Evolutionary conservation across 495 filamentous ascomycete species (phyloP).

Genomic region (Penicillium samsonianum): DNA sequence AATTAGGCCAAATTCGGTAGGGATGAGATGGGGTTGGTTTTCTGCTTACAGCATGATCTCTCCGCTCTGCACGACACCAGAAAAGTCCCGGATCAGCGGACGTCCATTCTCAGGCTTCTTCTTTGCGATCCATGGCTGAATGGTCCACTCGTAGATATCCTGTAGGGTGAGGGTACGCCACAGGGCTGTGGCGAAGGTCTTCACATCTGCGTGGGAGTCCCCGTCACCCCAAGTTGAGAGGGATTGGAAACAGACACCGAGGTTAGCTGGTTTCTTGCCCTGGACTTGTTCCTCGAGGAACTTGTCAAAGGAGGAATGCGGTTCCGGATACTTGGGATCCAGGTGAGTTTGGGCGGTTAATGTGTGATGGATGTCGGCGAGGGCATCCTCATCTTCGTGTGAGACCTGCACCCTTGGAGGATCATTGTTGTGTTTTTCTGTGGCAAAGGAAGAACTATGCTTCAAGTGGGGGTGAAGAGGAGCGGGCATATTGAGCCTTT

Average conservation of each 20-base stretch:
- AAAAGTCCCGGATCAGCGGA: constrained; percentile 55
- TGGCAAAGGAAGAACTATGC: constrained; percentile 28
- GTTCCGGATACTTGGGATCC: constrained; percentile 32
- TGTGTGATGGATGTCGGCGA: constrained; percentile 39
- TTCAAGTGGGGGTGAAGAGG: constrained; percentile 30
- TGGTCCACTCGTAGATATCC: constrained; percentile 44
- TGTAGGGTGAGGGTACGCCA: constrained; percentile 41
- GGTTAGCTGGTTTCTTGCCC: constrained; percentile 36
- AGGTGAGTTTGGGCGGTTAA: constrained; percentile 27
- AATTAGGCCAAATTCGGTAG: background rate
- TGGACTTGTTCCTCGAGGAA: constrained; percentile 39
- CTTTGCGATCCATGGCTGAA: constrained; percentile 35
- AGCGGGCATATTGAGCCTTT: constrained; percentile 33
- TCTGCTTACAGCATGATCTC: constrained; percentile 66
- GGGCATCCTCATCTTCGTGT: constrained; percentile 36
- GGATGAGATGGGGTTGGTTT: background rate
- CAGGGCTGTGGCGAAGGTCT: constrained; percentile 37
- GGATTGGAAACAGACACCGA: constrained; percentile 40
- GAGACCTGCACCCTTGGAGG: constrained; percentile 36
- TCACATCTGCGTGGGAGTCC: constrained; percentile 32
- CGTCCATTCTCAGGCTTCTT: constrained; percentile 36
- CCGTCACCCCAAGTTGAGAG: constrained; percentile 43
- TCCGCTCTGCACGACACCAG: constrained; percentile 66
- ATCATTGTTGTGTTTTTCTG: constrained; percentile 20
- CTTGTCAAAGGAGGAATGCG: constrained; percentile 41